Evolutionary conservation across 2,329 filamentous ascomycete genomes (phyloP).

Genomic region (Fusarium virguliforme): DNA sequence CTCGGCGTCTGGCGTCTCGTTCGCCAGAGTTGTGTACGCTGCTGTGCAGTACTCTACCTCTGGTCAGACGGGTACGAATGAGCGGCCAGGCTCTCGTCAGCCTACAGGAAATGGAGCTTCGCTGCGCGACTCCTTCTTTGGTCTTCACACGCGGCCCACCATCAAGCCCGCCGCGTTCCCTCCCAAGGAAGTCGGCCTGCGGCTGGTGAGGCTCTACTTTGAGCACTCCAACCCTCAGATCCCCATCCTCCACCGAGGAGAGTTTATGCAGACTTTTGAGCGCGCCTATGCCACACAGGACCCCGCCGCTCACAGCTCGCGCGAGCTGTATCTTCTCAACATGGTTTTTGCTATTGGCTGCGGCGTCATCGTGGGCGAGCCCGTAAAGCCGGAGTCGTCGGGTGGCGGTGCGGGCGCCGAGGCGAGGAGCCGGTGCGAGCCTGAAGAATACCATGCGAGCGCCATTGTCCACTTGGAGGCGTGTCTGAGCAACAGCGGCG

Average conservation of each 20-base stretch:
- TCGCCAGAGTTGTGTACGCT: slow-evolving; percentile 93
- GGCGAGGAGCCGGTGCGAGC: slow-evolving; percentile 72
- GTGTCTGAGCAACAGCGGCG: slow-evolving; percentile 87
- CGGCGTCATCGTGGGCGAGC: slow-evolving; percentile 87
- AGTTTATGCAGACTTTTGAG: slow-evolving; percentile 92
- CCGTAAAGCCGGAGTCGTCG: slow-evolving; percentile 64
- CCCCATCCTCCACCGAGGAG: slow-evolving; percentile 88
- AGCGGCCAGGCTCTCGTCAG: slow-evolving; percentile 48
- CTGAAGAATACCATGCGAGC: slow-evolving; percentile 96
- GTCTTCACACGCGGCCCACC: slow-evolving; percentile 90
- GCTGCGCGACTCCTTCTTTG: slow-evolving; percentile 97
- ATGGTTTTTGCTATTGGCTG: slow-evolving; percentile 98
- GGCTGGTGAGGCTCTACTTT: slow-evolving; percentile 88
- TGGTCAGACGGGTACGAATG: slow-evolving; percentile 68
- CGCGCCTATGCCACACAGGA: slow-evolving; percentile 81
- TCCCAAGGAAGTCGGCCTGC: slow-evolving; percentile 78
- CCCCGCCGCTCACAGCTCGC: slow-evolving; percentile 77
- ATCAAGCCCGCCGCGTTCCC: slow-evolving; percentile 91
- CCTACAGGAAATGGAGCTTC: slow-evolving; percentile 73
- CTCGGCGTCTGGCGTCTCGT: slow-evolving; percentile 91
- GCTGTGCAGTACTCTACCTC: slow-evolving; percentile 84
- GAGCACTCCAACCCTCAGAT: slow-evolving; percentile 98
- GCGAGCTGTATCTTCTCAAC: slow-evolving; percentile 94
- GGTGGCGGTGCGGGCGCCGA: slow-evolving; percentile 53
- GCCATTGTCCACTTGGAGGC: slow-evolving; percentile 93